Evolutionary conservation across 257 asterid genomes (phyloP).

Genomic region (Fraxinus quadrangulata): DNA sequence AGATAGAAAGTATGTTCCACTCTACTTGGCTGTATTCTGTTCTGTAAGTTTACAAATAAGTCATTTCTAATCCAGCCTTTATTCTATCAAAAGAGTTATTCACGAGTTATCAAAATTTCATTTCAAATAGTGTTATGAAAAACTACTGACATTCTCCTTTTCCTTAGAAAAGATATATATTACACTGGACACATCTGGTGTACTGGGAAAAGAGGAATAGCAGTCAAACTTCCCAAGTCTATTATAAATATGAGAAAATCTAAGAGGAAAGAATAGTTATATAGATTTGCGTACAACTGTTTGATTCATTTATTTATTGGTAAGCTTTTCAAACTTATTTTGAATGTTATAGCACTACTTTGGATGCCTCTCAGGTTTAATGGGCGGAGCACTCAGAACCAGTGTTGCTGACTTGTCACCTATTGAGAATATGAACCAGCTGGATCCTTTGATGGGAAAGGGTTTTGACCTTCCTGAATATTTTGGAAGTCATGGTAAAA

Average conservation of each 20-base stretch:
- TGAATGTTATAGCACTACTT: neutral
- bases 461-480: constrained; percentile 60
- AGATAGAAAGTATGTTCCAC: neutral
- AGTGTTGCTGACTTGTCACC: constrained; percentile 59
- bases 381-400: constrained; percentile 49
- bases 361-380: constrained; percentile 50
- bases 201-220: neutral
- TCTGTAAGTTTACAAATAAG: neutral
- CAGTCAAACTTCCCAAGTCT: constrained; percentile 19
- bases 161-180: neutral
- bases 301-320: neutral
- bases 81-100: neutral
- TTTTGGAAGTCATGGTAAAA: constrained; percentile 59
- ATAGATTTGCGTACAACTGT: constrained; percentile 7
- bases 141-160: neutral
- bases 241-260: neutral
- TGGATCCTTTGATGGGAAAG: constrained; percentile 57
- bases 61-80: neutral
- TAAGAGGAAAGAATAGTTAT: constrained; percentile 1
- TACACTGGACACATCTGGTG: neutral
- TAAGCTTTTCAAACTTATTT: constrained; percentile 15
- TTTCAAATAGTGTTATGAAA: neutral
- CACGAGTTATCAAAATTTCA: neutral
- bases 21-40: neutral
- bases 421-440: constrained; percentile 47